A percentile compares a stretch with the other conserved stretches of the same genome.
Evolutionary conservation across 352 stramenopile genomes (phyloP).

Genomic region (Pythium grandisporangium): DNA sequence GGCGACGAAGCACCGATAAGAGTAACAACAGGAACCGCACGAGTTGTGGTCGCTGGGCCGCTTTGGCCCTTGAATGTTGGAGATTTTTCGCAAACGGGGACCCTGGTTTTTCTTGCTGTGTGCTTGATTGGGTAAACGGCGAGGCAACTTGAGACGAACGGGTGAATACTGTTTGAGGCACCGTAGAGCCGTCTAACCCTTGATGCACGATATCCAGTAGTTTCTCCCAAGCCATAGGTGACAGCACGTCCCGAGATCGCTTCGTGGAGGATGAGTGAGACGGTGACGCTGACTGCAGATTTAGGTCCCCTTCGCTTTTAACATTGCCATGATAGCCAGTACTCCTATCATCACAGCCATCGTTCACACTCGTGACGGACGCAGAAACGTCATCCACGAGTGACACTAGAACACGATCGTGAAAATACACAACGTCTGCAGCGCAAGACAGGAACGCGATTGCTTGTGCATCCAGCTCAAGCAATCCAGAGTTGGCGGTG

Average conservation of each 20-base stretch:
- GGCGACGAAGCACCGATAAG: conserved; percentile 8
- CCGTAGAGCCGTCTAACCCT: too few relatives aligned
- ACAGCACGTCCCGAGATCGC: conserved; percentile 6
- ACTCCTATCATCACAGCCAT: not conserved
- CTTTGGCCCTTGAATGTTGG: too few relatives aligned
- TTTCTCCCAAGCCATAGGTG: conserved; percentile 17
- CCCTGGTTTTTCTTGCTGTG: too few relatives aligned
- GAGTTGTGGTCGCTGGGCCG: too few relatives aligned
- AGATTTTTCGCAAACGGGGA: too few relatives aligned
- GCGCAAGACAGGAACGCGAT: not conserved
- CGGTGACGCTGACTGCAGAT: not conserved
- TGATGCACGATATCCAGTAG: too few relatives aligned
- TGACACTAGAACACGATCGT: too few relatives aligned
- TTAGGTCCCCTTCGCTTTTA: not conserved
- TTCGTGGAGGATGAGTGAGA: conserved; percentile 5
- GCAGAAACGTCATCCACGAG: too few relatives aligned
- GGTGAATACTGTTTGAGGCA: too few relatives aligned
- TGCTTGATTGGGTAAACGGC: too few relatives aligned
- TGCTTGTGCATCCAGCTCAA: not conserved
- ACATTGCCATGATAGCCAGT: not conserved
- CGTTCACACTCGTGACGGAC: too few relatives aligned
- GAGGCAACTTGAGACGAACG: too few relatives aligned
- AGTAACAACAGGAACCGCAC: conserved; percentile 8
- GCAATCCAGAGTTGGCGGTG: not conserved
- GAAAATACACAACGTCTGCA: not conserved